These are phyloP conservation scores for Speleostelium caveatum DNA, from an alignment of 78 protist species.

Conservation along the genomic window DNA sequence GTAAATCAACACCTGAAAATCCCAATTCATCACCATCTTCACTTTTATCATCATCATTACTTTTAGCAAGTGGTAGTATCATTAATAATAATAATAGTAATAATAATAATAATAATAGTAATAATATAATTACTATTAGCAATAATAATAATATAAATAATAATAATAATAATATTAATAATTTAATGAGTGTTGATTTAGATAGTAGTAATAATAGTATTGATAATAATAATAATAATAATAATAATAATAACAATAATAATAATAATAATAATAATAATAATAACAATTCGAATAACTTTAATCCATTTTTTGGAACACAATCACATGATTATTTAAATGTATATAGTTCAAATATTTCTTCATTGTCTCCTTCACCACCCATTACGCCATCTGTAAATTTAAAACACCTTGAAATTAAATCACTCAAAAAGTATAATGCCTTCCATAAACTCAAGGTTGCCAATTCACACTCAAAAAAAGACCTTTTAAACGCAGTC, in stretches of 20 bases:
- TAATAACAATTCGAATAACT: background rate
- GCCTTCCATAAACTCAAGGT: slow-evolving; percentile 50
- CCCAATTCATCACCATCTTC: slow-evolving; percentile 7
- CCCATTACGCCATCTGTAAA: slow-evolving; percentile 40
- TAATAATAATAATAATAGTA: slow-evolving; percentile 1
- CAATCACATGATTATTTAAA: too few species aligned
- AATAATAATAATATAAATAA: slow-evolving; percentile 2
- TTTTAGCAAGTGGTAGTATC: too few species aligned
- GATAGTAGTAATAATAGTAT: too few species aligned
- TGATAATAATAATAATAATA: too few species aligned
- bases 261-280: background rate
- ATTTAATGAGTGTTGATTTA: background rate
- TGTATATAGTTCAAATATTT: too few species aligned
- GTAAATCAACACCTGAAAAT: background rate
- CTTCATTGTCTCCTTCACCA: background rate
- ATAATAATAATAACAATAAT: background rate
- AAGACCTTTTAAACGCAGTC: slow-evolving; percentile 52
- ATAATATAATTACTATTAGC: background rate
- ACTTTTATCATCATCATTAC: slow-evolving; percentile 12
- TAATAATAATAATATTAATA: slow-evolving; percentile 8
- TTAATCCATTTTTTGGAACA: too few species aligned
- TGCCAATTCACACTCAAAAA: slow-evolving; percentile 29
- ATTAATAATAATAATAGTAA: background rate
- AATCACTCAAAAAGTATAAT: slow-evolving; percentile 65
- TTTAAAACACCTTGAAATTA: slow-evolving; percentile 45